Evolutionary conservation across 129 eudicot genomes (phyloP).

Genomic region (Pulicaria dysenterica): DNA sequence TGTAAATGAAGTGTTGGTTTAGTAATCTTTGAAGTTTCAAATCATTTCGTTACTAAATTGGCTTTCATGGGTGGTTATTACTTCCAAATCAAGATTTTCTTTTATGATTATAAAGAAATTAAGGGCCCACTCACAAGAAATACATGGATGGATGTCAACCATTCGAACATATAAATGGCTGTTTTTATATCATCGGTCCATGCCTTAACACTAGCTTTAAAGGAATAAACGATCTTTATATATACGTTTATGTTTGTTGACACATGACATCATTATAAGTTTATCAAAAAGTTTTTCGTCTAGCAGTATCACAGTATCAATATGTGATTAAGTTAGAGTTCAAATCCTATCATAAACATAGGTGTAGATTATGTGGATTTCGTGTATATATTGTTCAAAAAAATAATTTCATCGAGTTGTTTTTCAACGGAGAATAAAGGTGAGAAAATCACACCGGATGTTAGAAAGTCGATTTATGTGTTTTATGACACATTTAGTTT

Average conservation of each 20-base stretch:
- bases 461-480: too few species aligned
- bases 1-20: constrained; percentile 44
- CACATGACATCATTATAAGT: background rate
- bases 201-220: constrained; percentile 3
- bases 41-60: constrained; percentile 44
- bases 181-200: constrained; percentile 16
- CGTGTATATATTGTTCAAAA: too few species aligned
- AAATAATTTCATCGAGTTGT: too few species aligned
- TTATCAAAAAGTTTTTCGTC: background rate
- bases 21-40: constrained; percentile 42
- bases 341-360: too few species aligned
- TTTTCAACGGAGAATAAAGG: too few species aligned
- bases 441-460: too few species aligned
- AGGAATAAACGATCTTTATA: background rate
- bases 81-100: constrained; percentile 47
- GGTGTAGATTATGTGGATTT: too few species aligned
- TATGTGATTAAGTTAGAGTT: too few species aligned
- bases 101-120: constrained; percentile 29
- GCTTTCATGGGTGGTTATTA: constrained; percentile 45
- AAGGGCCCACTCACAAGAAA: constrained; percentile 13
- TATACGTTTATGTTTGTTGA: background rate
- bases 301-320: too few species aligned
- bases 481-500: too few species aligned
- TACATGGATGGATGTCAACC: constrained; percentile 1
- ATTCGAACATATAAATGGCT: background rate